Conservation (phyloP, 2,329 filamentous ascomycete species). For the Arthrobotrys pseudoclavata region DNA sequence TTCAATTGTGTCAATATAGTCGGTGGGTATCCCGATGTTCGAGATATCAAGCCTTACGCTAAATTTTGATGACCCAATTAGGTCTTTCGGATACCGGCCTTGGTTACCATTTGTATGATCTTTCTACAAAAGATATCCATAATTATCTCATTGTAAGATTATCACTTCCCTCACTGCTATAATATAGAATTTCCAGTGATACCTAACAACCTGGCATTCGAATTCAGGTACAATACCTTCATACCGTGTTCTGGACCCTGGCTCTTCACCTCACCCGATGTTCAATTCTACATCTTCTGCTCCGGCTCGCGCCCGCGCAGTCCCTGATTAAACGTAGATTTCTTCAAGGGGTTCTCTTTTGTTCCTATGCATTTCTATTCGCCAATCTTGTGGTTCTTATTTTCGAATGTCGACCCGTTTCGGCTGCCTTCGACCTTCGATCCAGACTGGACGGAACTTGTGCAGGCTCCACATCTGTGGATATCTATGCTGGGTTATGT, state of each 20-base stretch:
- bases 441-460: conserved; percentile 55
- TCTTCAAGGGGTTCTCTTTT: conserved; percentile 40
- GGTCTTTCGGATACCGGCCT: conserved; percentile 46
- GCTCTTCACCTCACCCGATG: conserved; percentile 55
- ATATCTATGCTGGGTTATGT: conserved; percentile 54
- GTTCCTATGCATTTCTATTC: conserved; percentile 49
- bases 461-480: conserved; percentile 46
- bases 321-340: conserved; percentile 46
- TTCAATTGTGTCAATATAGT: conserved; percentile 59
- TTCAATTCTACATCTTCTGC: conserved; percentile 55
- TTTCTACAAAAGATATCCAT: conserved; percentile 52
- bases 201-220: background rate
- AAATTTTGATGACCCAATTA: background rate
- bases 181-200: background rate
- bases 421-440: conserved; percentile 50
- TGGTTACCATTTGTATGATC: conserved; percentile 57
- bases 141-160: conserved; percentile 48
- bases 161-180: background rate
- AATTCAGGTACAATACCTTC: conserved; percentile 55
- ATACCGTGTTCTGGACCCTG: conserved; percentile 57
- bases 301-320: conserved; percentile 43
- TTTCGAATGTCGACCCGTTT: conserved; percentile 55
- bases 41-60: background rate
- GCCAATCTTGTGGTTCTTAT: conserved; percentile 51
- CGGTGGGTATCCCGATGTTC: conserved; percentile 23